These are phyloP conservation scores for Salvia miltiorrhiza DNA, from an alignment of 257 asterid species.

Conservation along the genomic window DNA sequence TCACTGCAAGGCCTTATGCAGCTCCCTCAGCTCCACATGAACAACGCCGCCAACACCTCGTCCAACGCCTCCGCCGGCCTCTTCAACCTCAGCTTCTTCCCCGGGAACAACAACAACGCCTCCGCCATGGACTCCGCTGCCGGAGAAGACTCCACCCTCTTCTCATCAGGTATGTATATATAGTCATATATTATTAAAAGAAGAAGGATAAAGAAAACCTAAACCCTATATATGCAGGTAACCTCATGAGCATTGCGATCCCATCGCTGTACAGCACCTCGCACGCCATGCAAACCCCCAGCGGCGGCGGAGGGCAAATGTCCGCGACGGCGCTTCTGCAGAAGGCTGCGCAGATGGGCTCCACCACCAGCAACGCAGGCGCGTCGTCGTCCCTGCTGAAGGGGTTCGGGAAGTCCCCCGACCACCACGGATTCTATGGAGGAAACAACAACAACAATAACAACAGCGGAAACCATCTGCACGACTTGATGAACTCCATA, in stretches of 20 bases:
- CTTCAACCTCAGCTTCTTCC: slow-evolving; percentile 64
- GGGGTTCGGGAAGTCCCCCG: slow-evolving; percentile 35
- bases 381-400: slow-evolving; percentile 48
- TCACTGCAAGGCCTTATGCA: slow-evolving; percentile 59
- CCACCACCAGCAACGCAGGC: slow-evolving; percentile 35
- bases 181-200: too few species aligned
- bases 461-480: slow-evolving; percentile 34
- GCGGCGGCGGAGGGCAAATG: slow-evolving; percentile 39
- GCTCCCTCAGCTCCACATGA: slow-evolving; percentile 50
- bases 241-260: slow-evolving; percentile 45
- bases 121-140: slow-evolving; percentile 25
- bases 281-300: slow-evolving; percentile 22
- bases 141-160: slow-evolving; percentile 44
- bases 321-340: slow-evolving; percentile 88
- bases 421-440: slow-evolving; percentile 23
- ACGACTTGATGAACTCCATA: slow-evolving; percentile 40
- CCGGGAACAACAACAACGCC: slow-evolving; percentile 21
- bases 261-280: slow-evolving; percentile 62
- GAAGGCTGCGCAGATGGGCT: slow-evolving; percentile 72
- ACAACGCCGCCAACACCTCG: slow-evolving; percentile 18
- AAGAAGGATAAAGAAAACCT: too few species aligned
- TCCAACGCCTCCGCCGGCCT: slow-evolving; percentile 31
- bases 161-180: slow-evolving; percentile 40
- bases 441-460: slow-evolving; percentile 19
- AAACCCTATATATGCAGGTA: slow-evolving; percentile 30